Evolutionary conservation across 2,329 filamentous ascomycete species (phyloP).

Genomic region (Stromatinia cepivora): DNA sequence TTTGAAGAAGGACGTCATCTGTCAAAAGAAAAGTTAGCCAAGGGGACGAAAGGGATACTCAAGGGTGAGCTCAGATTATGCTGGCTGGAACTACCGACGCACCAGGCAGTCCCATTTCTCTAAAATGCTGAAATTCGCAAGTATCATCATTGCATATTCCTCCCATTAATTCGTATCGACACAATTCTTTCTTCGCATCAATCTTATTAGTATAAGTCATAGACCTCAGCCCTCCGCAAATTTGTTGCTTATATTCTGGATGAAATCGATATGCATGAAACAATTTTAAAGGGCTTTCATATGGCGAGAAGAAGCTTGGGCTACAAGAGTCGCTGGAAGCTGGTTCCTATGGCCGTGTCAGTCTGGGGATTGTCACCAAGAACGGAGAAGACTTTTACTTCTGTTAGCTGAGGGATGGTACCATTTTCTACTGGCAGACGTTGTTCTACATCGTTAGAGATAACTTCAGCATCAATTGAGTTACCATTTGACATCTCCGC

Average conservation of each 20-base stretch:
- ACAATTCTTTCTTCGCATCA: constrained; percentile 71
- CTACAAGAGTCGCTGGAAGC: constrained; percentile 22
- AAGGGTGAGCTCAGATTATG: constrained; percentile 30
- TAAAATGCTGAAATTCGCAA: constrained; percentile 82
- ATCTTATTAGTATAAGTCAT: constrained; percentile 93
- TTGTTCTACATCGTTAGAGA: constrained; percentile 29
- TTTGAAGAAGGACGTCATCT: constrained; percentile 74
- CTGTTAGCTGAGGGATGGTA: constrained; percentile 27
- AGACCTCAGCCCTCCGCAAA: constrained; percentile 78
- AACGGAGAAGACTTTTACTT: constrained; percentile 34
- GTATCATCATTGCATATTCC: constrained; percentile 69
- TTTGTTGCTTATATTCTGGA: constrained; percentile 66
- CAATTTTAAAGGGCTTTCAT: constrained; percentile 77
- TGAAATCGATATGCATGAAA: constrained; percentile 93
- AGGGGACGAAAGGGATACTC: constrained; percentile 39
- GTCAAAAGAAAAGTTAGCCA: constrained; percentile 43
- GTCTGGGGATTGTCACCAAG: constrained; percentile 28
- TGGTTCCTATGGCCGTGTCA: constrained; percentile 32
- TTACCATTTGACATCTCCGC: constrained; percentile 24
- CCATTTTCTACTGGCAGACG: constrained; percentile 26
- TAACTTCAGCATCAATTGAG: constrained; percentile 23
- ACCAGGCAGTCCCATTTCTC: constrained; percentile 71
- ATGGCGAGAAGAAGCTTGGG: constrained; percentile 53
- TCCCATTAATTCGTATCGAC: constrained; percentile 70
- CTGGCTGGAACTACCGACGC: constrained; percentile 50